Evolutionary conservation across 441 rosid genomes (phyloP), one percentile per base, ranked within the genome.

Genomic region (Gossypium schwendimanii): DNA sequence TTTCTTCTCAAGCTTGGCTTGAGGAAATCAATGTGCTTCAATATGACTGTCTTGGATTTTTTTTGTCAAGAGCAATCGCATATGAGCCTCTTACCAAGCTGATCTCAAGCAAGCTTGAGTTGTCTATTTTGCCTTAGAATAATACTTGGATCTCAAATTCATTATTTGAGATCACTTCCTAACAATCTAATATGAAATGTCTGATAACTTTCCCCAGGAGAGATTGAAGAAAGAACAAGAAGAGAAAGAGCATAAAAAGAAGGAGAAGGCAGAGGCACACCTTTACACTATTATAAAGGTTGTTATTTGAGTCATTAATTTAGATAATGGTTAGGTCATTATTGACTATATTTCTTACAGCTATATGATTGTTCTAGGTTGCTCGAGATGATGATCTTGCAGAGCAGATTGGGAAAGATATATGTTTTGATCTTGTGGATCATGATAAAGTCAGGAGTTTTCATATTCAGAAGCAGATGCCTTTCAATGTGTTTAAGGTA

Each of bases 221-320:
- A 84, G 87, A 55, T 72, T 86, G 82, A 83, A 83, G 74, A 86
- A 81, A 71, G 87, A 83, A 65, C 87, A 86, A 67, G 87, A 86
- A 78, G 87, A 82, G 63, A 84, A 86, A 72, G 81, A 63, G 67
- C 79, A 80, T 57, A 85, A 85, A 71, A 80, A 79, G 71, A 81
- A 77, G 75, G 78, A 81, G 62, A 85, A 85, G 57, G 89, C 85
- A 2, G 83, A 85, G 63, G 89, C 84, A 1, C 85, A 85, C 70
- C 82, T 85, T 67, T 81, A 81, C 69, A 85, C 89, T 33, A 69
- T 80, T 44, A 76, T 85, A 75, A 85, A 85, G 87, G 89, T 83
- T 23, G 41, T 24, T 47, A 2, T 44, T 71, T 58, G 71, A 53
- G 18, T 44, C 74, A 71, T 41, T 21, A 57, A 55, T 21, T 57